A percentile compares a stretch with the other conserved stretches of the same genome.
Conservation (phyloP, 2,329 filamentous ascomycete species). For the Colletotrichum tamarilloi region DNA sequence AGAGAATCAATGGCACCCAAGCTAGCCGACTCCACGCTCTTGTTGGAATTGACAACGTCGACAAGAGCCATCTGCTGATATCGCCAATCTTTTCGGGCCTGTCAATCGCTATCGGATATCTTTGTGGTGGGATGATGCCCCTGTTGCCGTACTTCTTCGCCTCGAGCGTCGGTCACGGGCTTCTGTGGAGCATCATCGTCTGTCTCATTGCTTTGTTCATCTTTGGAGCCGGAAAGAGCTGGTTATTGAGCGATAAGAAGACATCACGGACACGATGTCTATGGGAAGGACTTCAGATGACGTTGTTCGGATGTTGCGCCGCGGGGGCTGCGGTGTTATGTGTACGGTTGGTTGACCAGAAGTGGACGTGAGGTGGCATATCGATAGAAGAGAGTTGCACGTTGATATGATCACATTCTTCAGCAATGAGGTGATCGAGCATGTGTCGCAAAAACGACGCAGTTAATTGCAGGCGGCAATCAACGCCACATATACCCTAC, state of each 20-base stretch:
- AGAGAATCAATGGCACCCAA: background rate
- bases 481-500: background rate
- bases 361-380: background rate
- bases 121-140: constrained; percentile 71
- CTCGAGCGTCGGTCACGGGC: constrained; percentile 47
- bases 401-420: background rate
- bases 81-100: constrained; percentile 61
- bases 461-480: too few species aligned
- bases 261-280: constrained; percentile 22
- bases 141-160: constrained; percentile 69
- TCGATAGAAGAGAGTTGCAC: background rate
- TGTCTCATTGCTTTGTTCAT: constrained; percentile 65
- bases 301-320: constrained; percentile 5
- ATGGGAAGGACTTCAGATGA: constrained; percentile 22
- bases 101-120: constrained; percentile 71
- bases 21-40: background rate
- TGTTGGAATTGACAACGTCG: background rate
- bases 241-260: constrained; percentile 42
- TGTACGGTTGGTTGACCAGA: constrained; percentile 1
- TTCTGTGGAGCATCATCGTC: constrained; percentile 65
- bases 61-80: background rate
- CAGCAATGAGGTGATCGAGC: too few species aligned
- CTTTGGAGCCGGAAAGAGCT: constrained; percentile 69
- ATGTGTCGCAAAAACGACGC: too few species aligned
- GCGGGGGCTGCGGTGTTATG: constrained; percentile 15